phyloP scores from a whole-genome alignment of 1,139 yeast genomes.

The Arxiozyma heterogenica region DNA sequence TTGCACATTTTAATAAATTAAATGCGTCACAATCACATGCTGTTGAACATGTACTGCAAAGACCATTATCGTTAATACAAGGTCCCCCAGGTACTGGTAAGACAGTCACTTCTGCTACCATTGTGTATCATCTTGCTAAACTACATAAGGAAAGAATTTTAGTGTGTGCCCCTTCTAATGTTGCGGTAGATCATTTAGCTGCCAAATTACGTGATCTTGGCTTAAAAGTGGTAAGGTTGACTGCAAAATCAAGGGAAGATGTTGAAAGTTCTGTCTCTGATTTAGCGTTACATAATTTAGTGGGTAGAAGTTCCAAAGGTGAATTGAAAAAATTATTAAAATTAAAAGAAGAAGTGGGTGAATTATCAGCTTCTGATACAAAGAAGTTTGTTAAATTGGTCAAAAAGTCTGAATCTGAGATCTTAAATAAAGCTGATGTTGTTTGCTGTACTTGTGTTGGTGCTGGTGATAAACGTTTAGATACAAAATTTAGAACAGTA shows the following conservation, averaged over 20 bases:
- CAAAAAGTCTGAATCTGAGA: slow-evolving; percentile 40
- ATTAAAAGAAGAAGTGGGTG: slow-evolving; percentile 61
- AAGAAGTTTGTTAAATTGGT: slow-evolving; percentile 37
- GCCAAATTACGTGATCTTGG: slow-evolving; percentile 59
- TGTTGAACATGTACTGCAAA: slow-evolving; percentile 57
- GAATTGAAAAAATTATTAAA: slow-evolving; percentile 50
- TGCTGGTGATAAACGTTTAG: slow-evolving; percentile 68
- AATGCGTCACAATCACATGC: slow-evolving; percentile 77
- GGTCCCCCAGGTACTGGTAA: slow-evolving; percentile 97
- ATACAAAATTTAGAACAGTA: slow-evolving; percentile 58
- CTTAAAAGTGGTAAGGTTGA: slow-evolving; percentile 63
- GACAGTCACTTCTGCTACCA: slow-evolving; percentile 87
- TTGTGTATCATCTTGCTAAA: slow-evolving; percentile 65
- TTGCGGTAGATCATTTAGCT: slow-evolving; percentile 89
- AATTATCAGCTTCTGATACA: slow-evolving; percentile 50
- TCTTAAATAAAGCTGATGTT: slow-evolving; percentile 60
- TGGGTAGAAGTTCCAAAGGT: slow-evolving; percentile 41
- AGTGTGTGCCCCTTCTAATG: slow-evolving; percentile 93
- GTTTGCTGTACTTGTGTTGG: slow-evolving; percentile 91
- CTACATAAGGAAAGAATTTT: slow-evolving; percentile 51
- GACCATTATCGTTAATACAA: slow-evolving; percentile 79
- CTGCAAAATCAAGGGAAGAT: slow-evolving; percentile 74
- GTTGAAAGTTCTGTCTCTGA: slow-evolving; percentile 54
- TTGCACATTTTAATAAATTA: slow-evolving; percentile 58
- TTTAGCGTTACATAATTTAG: slow-evolving; percentile 45